Base-by-base conservation (phyloP, 441 rosid genomes). In the Macaranga tanarius region DNA sequence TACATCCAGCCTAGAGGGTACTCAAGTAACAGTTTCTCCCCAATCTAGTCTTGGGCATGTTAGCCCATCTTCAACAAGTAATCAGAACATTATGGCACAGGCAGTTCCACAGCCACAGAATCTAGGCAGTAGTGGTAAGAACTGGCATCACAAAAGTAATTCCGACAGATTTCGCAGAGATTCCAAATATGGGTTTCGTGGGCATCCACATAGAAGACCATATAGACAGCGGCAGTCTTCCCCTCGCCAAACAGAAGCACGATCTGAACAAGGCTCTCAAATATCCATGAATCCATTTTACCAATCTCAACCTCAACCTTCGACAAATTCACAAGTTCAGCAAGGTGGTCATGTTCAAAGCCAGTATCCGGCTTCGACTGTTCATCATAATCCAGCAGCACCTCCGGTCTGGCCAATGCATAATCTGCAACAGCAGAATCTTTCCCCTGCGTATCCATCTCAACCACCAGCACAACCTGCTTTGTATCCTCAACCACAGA, bases 401-500 rank as follows among this genome's bases (percentile, higher is more conserved):
- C 38, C 77, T 67, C 91, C 82, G 65, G 79, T 55, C 71, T 79
- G 81, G 81, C 60, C 81, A 22, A 65, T 77, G 67, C 88, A 77
- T 65, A 82, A 72, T 67, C 50, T 58, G 72, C 87, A 77, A 75
- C 86, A 80, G 65, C 87, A 82, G 51, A 77, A 58, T 76, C 77
- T 80, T 28, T 31, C 60, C 64, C 73, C 83, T 20, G 73, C 79
- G 13, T 72, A 48, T 80, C 87, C 65, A 74, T 28, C 83, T 74
- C 84, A 81, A 58, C 67, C 62, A 19, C 55, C 77, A 68, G 69
- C 62, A 23, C 89, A 74, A 66, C 74, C 87, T 62, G 69, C 48
- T 67, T 73, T 79, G 34, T 69, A 83, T 73, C 80, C 84, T 74
- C 89, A 84, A 72, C 67, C 80, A 54, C 94, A 84, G 79, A 77